Base-by-base conservation (phyloP, 495 filamentous ascomycete species). In the Penicilliopsis zonata region DNA sequence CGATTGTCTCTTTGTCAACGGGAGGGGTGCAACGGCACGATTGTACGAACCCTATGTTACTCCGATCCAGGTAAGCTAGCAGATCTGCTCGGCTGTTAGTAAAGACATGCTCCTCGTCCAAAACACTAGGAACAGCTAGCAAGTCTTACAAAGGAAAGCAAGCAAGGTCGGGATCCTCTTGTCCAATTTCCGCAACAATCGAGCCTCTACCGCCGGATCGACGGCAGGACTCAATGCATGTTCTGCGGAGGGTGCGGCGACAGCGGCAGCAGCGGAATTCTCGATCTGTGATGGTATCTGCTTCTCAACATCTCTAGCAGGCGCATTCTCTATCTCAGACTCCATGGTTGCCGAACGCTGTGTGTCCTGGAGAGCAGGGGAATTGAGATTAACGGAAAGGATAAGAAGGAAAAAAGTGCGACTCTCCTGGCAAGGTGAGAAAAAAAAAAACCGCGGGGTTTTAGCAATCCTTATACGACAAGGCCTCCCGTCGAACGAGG, bases 61-160 rank as follows among this genome's bases (percentile, higher is more conserved):
- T 79, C 28, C 80, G 68, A 42, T 83, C 80, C 8, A 84, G 57
- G 36, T 76, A 77, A 4, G 77, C 56, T 18, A 82, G 57, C 3
- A 82, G 47, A 47, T 81, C 74, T 78, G 41, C 13, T 15, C 19
- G 32, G 16, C 13, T 10, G 4, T 33, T 36, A 22, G 25, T 30
- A 18, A 39, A 38, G 31, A 2, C 3, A 33, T 37, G 40, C 21
- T 40, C 36, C 43, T 17, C 43, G 33, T 10, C 40, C 40, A 47
- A 42, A 7, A 42, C 36, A 13, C 44, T 32, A 17, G 37, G 37
- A 33, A 40, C 26, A 13, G 34, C 25, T 17, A n/a, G 13, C 16
- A 2, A 30, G 14, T 37, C 67, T 38, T 54, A 72, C 67, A 78
- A 20, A 74, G 47, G 35, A 63, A 59, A 10, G 57, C 67, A 28